Evolutionary conservation across 495 filamentous ascomycete genomes (phyloP), one percentile per base, ranked within the genome.

Genomic region (Aspergillus campestris): DNA sequence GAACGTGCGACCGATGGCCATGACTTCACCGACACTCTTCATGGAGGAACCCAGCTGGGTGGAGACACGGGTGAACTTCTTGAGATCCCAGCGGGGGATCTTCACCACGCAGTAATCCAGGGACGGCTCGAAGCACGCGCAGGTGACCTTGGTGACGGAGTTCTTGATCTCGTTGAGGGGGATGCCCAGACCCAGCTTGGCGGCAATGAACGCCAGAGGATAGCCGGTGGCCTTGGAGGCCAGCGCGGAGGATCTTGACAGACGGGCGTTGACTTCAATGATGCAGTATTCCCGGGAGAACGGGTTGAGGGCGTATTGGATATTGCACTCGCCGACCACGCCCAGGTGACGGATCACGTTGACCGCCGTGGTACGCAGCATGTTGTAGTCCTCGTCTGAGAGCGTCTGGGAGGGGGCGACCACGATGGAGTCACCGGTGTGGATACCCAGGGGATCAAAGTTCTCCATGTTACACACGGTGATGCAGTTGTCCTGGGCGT

Each of bases 401-500:
- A 98, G 79, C 0, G 92, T 98, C 66, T 97, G 92, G 8, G 89
- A 95, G 18, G 92, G 92, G 5, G 92, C 94, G 14, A 98, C 92
- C 44, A 98, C 92, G 57, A 98, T 98, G 24, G 91, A 96, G 67
- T 98, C 92, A 63, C 92, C 92, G 7, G 92, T 98, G 59, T 98
- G 92, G 45, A 97, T 96, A 57, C 92, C 92, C 29, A 98, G 82
- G 49, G 92, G 92, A 68, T 98, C 92, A 53, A 98, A 97, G 66
- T 98, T 98, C 69, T 98, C 92, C 92, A 98, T 98, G 73, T 98
- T 98, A 71, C 92, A 98, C 50, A 98, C 92, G 6, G 92, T 98
- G 63, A 98, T 97, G 69, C 92, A 98, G 75, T 98, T 98, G 69
- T 98, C 89, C 47, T 86, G 80, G 34, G 82, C 86, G 75, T 98